A percentile compares a stretch with the other conserved stretches of the same genome.
Evolutionary conservation across 176 grass and related monocot species (phyloP).

Genomic region (Aegilops bicornis): DNA sequence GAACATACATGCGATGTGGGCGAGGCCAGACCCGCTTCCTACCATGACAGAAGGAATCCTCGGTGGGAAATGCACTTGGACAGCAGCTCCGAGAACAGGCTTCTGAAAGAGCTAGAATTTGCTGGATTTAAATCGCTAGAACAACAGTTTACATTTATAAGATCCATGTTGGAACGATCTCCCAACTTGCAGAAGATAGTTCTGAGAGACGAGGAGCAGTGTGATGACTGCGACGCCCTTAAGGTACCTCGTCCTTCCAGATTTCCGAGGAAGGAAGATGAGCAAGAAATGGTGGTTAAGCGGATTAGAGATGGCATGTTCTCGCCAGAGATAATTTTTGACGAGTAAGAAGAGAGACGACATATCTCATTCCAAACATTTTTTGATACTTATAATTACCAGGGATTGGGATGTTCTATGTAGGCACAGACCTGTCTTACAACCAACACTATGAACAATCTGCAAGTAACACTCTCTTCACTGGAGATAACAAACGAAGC

Average conservation of each 20-base stretch:
- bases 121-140: background rate
- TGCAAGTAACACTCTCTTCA: background rate
- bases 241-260: background rate
- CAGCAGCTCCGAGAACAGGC: no score
- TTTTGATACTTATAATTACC: no score
- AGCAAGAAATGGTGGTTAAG: background rate
- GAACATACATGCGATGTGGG: background rate
- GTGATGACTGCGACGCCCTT: background rate
- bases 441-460: background rate
- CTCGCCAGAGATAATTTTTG: background rate
- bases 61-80: background rate
- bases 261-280: background rate
- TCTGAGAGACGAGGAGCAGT: background rate
- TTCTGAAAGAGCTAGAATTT: no score
- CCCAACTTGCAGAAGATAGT: conserved; percentile 9
- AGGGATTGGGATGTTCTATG: background rate
- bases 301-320: background rate
- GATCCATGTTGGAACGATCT: background rate
- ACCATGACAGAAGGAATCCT: background rate
- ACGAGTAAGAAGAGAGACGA: background rate
- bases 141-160: background rate
- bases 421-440: background rate
- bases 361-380: no score
- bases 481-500: no score
- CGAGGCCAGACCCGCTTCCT: background rate